These are phyloP conservation scores for Colletotrichum zoysiae DNA, from an alignment of 2,329 filamentous ascomycete genomes.

Conservation along the genomic window DNA sequence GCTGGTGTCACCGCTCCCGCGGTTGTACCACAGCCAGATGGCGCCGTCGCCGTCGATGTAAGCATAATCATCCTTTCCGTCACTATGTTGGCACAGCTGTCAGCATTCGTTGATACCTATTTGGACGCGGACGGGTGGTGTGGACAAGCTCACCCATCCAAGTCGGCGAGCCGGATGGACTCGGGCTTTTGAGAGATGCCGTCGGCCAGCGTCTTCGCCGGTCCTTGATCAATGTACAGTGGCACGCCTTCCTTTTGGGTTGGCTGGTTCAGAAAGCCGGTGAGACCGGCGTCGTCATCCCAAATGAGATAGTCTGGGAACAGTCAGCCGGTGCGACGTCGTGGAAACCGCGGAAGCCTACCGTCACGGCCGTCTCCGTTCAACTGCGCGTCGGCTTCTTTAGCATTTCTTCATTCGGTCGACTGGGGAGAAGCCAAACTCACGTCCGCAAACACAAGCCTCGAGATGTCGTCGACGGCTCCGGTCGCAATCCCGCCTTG, in stretches of 20 bases:
- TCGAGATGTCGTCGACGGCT: constrained; percentile 35
- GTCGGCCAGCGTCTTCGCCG: constrained; percentile 33
- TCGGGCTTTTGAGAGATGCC: constrained; percentile 19
- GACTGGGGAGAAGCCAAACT: background rate
- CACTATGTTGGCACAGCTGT: background rate
- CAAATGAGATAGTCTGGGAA: constrained; percentile 40
- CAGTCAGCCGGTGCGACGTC: background rate
- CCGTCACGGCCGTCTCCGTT: constrained; percentile 41
- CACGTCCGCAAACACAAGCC: constrained; percentile 42
- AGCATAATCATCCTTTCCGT: constrained; percentile 40
- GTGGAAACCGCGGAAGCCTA: background rate
- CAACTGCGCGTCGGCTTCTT: constrained; percentile 1
- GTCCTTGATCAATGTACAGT: constrained; percentile 40
- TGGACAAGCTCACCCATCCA: constrained; percentile 36
- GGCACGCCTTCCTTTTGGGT: constrained; percentile 41
- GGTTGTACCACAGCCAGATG: constrained; percentile 40
- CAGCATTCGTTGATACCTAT: background rate
- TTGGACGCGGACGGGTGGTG: background rate
- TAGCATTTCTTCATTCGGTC: background rate
- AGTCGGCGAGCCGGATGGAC: constrained; percentile 43
- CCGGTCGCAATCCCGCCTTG: constrained; percentile 41
- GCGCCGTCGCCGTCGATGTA: constrained; percentile 31
- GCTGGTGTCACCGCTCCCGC: constrained; percentile 16
- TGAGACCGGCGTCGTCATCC: constrained; percentile 40
- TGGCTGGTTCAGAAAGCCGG: constrained; percentile 41